Percentiles rank a stretch among this genome's conserved stretches.
Conservation (phyloP, 2,329 filamentous ascomycete species). For the Myotisia sp. region DNA sequence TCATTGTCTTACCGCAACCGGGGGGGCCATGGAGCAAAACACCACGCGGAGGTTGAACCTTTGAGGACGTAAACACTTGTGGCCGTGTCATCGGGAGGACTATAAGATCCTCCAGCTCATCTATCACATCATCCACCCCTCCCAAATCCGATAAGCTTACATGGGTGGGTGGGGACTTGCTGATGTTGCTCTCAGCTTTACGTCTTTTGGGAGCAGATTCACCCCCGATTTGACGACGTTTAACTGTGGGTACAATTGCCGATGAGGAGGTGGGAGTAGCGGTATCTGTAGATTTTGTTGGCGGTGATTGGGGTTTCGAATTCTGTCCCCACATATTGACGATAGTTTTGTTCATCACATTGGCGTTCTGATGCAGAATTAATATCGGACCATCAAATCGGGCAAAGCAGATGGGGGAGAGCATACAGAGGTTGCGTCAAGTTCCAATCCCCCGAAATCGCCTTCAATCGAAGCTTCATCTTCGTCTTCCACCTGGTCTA, state of each 20-base stretch:
- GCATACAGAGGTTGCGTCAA: constrained; percentile 20
- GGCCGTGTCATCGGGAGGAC: constrained; percentile 58
- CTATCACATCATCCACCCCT: constrained; percentile 58
- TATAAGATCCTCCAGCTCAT: constrained; percentile 54
- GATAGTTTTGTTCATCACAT: constrained; percentile 53
- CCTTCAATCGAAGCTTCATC: constrained; percentile 37
- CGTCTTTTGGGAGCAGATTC: constrained; percentile 54
- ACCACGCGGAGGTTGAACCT: constrained; percentile 56
- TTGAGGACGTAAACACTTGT: constrained; percentile 49
- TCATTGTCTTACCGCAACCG: constrained; percentile 74
- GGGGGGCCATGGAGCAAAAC: constrained; percentile 71
- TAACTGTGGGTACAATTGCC: constrained; percentile 26
- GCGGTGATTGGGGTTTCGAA: constrained; percentile 15
- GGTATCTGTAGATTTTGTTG: constrained; percentile 19
- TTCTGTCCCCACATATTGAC: constrained; percentile 43
- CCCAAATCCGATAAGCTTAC: constrained; percentile 59
- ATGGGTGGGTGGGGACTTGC: constrained; percentile 52
- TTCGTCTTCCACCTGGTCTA: constrained; percentile 45
- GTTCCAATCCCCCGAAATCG: constrained; percentile 37
- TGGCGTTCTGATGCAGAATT: constrained; percentile 33
- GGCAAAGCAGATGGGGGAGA: background rate
- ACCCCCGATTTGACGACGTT: constrained; percentile 48
- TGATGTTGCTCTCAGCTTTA: constrained; percentile 43
- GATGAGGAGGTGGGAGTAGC: constrained; percentile 14
- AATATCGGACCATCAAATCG: constrained; percentile 8